Base-by-base conservation (phyloP, 2,329 filamentous ascomycete genomes). In the Lachnellula willkommii region DNA sequence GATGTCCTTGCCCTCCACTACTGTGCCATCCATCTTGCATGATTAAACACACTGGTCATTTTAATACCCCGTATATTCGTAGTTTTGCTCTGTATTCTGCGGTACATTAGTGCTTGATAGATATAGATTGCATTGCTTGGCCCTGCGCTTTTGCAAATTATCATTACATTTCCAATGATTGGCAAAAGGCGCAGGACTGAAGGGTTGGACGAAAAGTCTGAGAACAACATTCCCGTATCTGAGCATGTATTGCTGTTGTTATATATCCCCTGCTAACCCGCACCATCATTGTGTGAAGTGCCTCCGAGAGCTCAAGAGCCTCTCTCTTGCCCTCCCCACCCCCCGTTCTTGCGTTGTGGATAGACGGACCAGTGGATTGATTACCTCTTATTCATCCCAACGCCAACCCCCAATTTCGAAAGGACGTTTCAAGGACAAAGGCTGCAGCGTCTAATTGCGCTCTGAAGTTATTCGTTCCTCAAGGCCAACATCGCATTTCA, bases 111-210 rank as follows among this genome's bases (percentile, higher is more conserved):
- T 48, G 53, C 51, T 55, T 55, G 48, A 49, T 43, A 43, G 26
- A 39, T 60, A 54, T 53, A 53, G 37, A 54, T 58, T 54, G 57
- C 58, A 63, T 63, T 57, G 50, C 47, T 53, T 55, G 47, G 49
- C 55, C 47, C 49, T 24, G 36, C 28, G 49, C 26, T 15, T 54
- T 35, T 12, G n/a, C 20, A 45, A 17, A 17, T 17, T 20, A 28
- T 20, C 17, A 22, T 17, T 22, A 22, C 22, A 20, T 12, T 40
- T 45, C 1, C 5, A 11, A 45, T 45, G 20, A 12, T 22, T 45
- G 15, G 17, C 11, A 20, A 17, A 45, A 17, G 11, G 15, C 15
- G 17, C 12, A 22, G n/a, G 15, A 8, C 17, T 45, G 42, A 22
- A 12, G 42, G 17, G 5, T 22, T 45, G n/a, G n/a, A 20, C n/a